Percentiles rank a stretch among this genome's conserved stretches.
Evolutionary conservation across 495 filamentous ascomycete species (phyloP).

Genomic region (Penicillium flavigenum): DNA sequence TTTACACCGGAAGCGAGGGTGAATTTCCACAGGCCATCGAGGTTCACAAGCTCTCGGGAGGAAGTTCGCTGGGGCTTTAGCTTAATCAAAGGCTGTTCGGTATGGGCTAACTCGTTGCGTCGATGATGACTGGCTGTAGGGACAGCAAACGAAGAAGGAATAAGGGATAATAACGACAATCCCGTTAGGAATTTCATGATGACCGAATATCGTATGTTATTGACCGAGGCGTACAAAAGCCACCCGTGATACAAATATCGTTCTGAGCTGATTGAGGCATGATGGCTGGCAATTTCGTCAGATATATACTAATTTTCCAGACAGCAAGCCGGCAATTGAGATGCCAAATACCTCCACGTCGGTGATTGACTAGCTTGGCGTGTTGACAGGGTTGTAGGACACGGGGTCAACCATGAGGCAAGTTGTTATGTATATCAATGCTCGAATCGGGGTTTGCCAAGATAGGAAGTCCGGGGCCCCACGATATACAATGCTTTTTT

Average conservation of each 20-base stretch:
- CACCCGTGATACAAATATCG: neutral
- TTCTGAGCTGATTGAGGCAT: neutral
- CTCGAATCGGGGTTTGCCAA: neutral
- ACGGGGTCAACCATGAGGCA: neutral
- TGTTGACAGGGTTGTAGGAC: neutral
- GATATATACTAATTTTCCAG: neutral
- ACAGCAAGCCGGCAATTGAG: neutral
- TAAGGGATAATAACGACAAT: constrained; percentile 2
- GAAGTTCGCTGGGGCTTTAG: constrained; percentile 4
- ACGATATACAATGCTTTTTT: neutral
- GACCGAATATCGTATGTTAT: neutral
- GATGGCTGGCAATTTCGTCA: neutral
- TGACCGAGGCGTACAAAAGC: neutral
- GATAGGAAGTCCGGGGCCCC: neutral
- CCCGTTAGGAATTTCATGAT: neutral
- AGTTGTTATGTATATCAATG: neutral
- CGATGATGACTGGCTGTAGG: neutral
- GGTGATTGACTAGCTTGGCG: constrained; percentile 7
- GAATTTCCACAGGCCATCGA: constrained; percentile 12
- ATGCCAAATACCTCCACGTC: neutral
- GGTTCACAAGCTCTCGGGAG: constrained; percentile 5
- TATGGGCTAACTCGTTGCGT: neutral
- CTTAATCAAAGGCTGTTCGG: constrained; percentile 9
- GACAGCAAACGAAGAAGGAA: neutral
- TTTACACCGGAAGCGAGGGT: constrained; percentile 2